A percentile compares a stretch with the other conserved stretches of the same genome.
Conservation (phyloP, 2,329 filamentous ascomycete species). For the Neurospora sp. region DNA sequence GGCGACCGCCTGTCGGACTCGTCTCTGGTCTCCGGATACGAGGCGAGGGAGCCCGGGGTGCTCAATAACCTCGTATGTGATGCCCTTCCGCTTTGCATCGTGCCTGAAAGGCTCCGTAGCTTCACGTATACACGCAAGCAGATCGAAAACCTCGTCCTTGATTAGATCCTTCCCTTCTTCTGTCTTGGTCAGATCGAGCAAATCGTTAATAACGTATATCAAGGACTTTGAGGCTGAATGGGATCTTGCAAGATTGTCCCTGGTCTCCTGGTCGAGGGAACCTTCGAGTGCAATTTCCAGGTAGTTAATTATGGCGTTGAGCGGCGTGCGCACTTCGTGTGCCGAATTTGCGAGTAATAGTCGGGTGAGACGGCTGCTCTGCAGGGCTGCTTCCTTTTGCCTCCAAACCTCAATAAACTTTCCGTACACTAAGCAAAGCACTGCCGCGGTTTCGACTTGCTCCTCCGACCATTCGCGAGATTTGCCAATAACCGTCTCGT, state of each 20-base stretch:
- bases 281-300: slow-evolving; percentile 85
- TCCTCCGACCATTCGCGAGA: slow-evolving; percentile 84
- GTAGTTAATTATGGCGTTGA: slow-evolving; percentile 93
- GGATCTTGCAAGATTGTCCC: slow-evolving; percentile 74
- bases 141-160: slow-evolving; percentile 71
- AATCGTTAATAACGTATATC: slow-evolving; percentile 89
- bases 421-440: slow-evolving; percentile 77
- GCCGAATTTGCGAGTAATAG: slow-evolving; percentile 79
- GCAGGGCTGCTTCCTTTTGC: slow-evolving; percentile 75
- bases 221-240: slow-evolving; percentile 87
- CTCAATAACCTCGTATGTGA: slow-evolving; percentile 58
- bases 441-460: slow-evolving; percentile 79
- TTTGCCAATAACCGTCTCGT: slow-evolving; percentile 69
- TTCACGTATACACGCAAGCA: slow-evolving; percentile 61
- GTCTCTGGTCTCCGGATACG: slow-evolving; percentile 70
- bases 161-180: slow-evolving; percentile 72
- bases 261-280: slow-evolving; percentile 65
- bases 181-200: slow-evolving; percentile 78
- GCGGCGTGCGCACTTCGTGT: slow-evolving; percentile 80
- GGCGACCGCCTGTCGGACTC: slow-evolving; percentile 71
- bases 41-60: slow-evolving; percentile 58
- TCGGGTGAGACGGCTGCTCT: slow-evolving; percentile 70
- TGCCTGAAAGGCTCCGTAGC: slow-evolving; percentile 63
- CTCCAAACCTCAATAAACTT: slow-evolving; percentile 89
- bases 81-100: slow-evolving; percentile 66